phyloP scores from a whole-genome alignment of 2,329 filamentous ascomycete genomes.

The Cadophora luteo-olivacea region DNA sequence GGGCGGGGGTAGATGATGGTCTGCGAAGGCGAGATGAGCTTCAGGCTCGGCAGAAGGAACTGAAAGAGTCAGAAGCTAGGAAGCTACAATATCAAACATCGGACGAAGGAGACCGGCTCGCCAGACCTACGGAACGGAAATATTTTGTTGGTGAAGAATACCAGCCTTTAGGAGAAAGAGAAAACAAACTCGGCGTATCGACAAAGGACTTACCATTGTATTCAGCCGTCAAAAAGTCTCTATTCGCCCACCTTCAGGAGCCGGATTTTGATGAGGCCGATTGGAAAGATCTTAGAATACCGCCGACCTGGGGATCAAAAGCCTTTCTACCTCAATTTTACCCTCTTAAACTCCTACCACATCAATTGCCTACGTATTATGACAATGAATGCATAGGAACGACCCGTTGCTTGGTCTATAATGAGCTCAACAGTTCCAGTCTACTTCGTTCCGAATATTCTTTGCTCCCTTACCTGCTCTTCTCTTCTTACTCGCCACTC shows the following conservation, averaged over 20 bases:
- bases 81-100: slow-evolving; percentile 1
- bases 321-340: not conserved
- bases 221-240: slow-evolving; percentile 35
- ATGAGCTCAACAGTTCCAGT: slow-evolving; percentile 32
- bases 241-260: slow-evolving; percentile 34
- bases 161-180: not conserved
- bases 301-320: not conserved
- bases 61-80: slow-evolving; percentile 35
- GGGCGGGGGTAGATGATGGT: slow-evolving; percentile 41
- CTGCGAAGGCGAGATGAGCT: slow-evolving; percentile 39
- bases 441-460: slow-evolving; percentile 36
- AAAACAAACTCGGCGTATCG: not conserved
- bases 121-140: slow-evolving; percentile 30
- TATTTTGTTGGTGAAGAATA: not conserved
- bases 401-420: slow-evolving; percentile 31
- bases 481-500: slow-evolving; percentile 44
- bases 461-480: slow-evolving; percentile 43
- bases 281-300: slow-evolving; percentile 60
- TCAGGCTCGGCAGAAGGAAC: slow-evolving; percentile 33
- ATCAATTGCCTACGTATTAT: slow-evolving; percentile 14
- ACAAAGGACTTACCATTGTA: slow-evolving; percentile 39
- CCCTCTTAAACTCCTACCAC: not conserved
- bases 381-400: slow-evolving; percentile 24
- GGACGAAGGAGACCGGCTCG: slow-evolving; percentile 6
- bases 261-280: slow-evolving; percentile 47